Percentiles rank a stretch among this genome's conserved stretches.
phyloP scores from a whole-genome alignment of 108 stramenopile species.

The Nitzschia sp. region DNA sequence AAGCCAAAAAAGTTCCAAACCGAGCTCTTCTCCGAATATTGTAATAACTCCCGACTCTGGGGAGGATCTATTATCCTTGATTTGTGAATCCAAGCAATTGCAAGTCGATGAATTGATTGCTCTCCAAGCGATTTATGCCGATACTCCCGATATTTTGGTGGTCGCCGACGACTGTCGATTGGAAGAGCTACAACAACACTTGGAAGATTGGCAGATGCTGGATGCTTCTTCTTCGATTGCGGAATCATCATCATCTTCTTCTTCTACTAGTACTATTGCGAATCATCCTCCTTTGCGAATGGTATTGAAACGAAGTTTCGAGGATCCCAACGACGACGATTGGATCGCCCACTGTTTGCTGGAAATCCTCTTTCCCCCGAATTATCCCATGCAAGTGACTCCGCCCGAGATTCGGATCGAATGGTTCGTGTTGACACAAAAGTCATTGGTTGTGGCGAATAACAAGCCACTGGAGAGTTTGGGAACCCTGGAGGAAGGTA shows the following conservation, averaged over 20 bases:
- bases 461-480: conserved; percentile 52
- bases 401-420: conserved; percentile 16
- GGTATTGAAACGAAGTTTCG: conserved; percentile 19
- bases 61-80: conserved; percentile 1
- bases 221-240: conserved; percentile 6
- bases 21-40: background rate
- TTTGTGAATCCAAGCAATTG: conserved; percentile 43
- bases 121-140: conserved; percentile 44
- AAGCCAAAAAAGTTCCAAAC: background rate
- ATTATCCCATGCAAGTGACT: conserved; percentile 31
- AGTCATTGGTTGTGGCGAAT: conserved; percentile 10
- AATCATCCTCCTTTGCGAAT: conserved; percentile 33
- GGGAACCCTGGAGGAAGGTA: conserved; percentile 27
- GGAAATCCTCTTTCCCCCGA: conserved; percentile 11
- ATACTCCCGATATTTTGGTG: conserved; percentile 15
- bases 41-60: background rate
- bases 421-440: conserved; percentile 26
- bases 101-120: conserved; percentile 46
- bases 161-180: conserved; percentile 18
- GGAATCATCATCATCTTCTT: background rate
- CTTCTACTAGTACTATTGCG: background rate
- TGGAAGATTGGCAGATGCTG: conserved; percentile 27
- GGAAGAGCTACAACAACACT: conserved; percentile 16
- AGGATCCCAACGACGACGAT: conserved; percentile 32
- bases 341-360: conserved; percentile 28